Base-by-base conservation (phyloP, 495 filamentous ascomycete genomes). In the Cercophora newfieldiana region DNA sequence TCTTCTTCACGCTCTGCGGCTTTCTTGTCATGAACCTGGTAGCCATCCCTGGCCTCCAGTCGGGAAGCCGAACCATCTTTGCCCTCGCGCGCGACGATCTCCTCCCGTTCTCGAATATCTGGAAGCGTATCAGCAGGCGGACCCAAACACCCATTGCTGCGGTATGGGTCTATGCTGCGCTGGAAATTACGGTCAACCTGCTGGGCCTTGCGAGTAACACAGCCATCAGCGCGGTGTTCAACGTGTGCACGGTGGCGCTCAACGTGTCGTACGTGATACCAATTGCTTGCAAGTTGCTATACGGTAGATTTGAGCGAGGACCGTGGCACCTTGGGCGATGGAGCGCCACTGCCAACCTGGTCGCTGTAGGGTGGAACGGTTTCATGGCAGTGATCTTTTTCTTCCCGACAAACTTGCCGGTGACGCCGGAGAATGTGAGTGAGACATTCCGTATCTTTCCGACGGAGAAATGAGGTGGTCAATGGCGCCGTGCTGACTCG, bases 251-350 rank as follows among this genome's bases (percentile, higher is more conserved):
- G 21, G 87, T 89, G 55, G 85, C 86, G 8, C 74, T 89, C n/a
- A 87, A 89, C 69, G 83, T 85, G 79, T 82, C 78, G 48, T 89
- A 88, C 74, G 80, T 83, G 63, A 85, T 89, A 54, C 87, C 87
- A 0, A 83, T 90, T 53, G 64, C 86, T 24, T 89, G 85, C 74
- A 90, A 89, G 74, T 66, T 89, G 55, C 8, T 81, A 3, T 88
- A 82, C 53, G 80, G 82, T 16, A 75, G 81, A 30, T 88, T 89
- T 66, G 73, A 85, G 73, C 81, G 77, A 16, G 87, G 86, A 22
- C 87, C 87, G 19, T 89, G 85, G 82, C 78, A 88, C 67, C 76
- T 89, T 77, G 86, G 87, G 10, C 69, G 73, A 33, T 72, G 77
- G 18, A 77, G 81, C 56, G 58, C 68, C 0, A 70, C 66, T 12